Evolutionary conservation across 2,329 filamentous ascomycete genomes (phyloP).

Genomic region (Trichocomaceae sp.): DNA sequence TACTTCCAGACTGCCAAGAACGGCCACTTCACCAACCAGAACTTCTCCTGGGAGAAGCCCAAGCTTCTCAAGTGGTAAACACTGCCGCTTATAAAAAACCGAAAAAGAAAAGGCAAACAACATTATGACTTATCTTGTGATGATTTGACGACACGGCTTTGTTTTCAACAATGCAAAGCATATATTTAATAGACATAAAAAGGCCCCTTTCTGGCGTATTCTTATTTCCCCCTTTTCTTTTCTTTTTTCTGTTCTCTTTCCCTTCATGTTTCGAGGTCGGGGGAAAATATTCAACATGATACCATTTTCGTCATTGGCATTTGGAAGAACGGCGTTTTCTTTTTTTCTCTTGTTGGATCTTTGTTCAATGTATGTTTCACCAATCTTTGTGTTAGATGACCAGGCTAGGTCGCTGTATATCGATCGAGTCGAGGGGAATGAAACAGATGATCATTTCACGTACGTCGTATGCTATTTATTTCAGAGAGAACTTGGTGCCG

Average conservation of each 20-base stretch:
- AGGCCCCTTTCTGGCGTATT: slow-evolving; percentile 13
- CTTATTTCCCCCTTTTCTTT: slow-evolving; percentile 22
- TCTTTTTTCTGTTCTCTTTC: slow-evolving; percentile 37
- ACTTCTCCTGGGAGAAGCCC: slow-evolving; percentile 97
- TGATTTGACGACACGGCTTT: slow-evolving; percentile 43
- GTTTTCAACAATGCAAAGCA: slow-evolving; percentile 47
- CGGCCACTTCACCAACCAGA: slow-evolving; percentile 98
- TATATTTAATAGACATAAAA: slow-evolving; percentile 32
- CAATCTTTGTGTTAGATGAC: slow-evolving; percentile 21
- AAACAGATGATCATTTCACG: background rate
- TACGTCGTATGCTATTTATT: background rate
- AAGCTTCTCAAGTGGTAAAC: slow-evolving; percentile 86
- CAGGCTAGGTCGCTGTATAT: background rate
- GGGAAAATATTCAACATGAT: slow-evolving; percentile 45
- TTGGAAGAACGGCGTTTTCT: slow-evolving; percentile 37
- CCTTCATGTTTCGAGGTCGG: slow-evolving; percentile 29
- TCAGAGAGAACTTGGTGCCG: background rate
- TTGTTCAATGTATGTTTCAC: slow-evolving; percentile 24
- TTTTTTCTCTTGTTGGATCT: slow-evolving; percentile 21
- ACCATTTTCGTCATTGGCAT: slow-evolving; percentile 39
- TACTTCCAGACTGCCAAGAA: slow-evolving; percentile 99
- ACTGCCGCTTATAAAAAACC: slow-evolving; percentile 15
- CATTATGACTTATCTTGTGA: slow-evolving; percentile 24
- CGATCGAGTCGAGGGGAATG: background rate
- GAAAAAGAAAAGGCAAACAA: background rate